Conservation (phyloP, 495 filamentous ascomycete species). For the Gamarada debralockiae region DNA sequence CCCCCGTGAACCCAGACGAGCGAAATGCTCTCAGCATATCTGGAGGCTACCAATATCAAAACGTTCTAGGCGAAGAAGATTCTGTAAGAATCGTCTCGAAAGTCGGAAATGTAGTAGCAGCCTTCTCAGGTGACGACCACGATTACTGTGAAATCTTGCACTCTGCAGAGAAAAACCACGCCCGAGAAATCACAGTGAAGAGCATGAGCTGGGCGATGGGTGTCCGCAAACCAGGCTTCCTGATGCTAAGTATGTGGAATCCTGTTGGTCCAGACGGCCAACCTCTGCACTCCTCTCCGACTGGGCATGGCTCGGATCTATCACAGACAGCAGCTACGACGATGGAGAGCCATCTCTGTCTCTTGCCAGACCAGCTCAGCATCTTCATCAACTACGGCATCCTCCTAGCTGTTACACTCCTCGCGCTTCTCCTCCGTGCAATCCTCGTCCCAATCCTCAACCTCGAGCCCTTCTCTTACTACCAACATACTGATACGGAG, state of each 20-base stretch:
- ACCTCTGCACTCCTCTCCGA: slow-evolving; percentile 34
- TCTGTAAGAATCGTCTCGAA: slow-evolving; percentile 68
- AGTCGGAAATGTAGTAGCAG: slow-evolving; percentile 70
- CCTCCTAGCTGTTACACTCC: slow-evolving; percentile 56
- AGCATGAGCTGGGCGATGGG: slow-evolving; percentile 94
- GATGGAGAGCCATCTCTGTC: slow-evolving; percentile 82
- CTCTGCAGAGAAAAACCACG: slow-evolving; percentile 54
- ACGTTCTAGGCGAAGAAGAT: slow-evolving; percentile 73
- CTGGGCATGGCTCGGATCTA: slow-evolving; percentile 27
- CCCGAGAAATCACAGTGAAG: slow-evolving; percentile 92
- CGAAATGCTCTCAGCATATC: slow-evolving; percentile 71
- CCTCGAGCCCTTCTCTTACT: slow-evolving; percentile 37
- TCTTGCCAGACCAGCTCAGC: slow-evolving; percentile 81
- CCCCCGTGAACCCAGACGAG: slow-evolving; percentile 61
- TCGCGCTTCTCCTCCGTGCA: slow-evolving; percentile 57
- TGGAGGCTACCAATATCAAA: slow-evolving; percentile 93
- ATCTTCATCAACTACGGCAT: slow-evolving; percentile 76
- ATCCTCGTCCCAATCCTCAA: slow-evolving; percentile 47
- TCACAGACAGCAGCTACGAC: slow-evolving; percentile 39
- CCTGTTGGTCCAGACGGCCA: slow-evolving; percentile 67
- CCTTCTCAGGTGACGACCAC: slow-evolving; percentile 96
- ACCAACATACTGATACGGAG: slow-evolving; percentile 15
- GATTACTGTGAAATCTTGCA: slow-evolving; percentile 94
- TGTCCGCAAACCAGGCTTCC: slow-evolving; percentile 82
- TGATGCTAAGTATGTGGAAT: slow-evolving; percentile 88